Conservation (phyloP, 2,329 filamentous ascomycete species). For the Neofusicoccum sp. region DNA sequence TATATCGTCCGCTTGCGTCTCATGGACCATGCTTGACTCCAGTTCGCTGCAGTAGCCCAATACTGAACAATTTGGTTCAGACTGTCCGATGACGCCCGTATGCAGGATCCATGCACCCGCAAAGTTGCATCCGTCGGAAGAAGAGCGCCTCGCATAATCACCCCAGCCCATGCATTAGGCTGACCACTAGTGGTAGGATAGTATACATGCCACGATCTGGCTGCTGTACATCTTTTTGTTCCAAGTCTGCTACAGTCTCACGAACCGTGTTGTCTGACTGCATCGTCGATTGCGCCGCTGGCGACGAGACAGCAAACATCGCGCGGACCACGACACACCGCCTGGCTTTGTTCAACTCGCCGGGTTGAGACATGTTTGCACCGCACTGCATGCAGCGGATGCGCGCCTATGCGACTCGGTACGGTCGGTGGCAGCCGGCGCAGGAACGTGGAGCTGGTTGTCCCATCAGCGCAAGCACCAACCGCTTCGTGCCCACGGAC, state of each 20-base stretch:
- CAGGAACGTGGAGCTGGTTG: background rate
- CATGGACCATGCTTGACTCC: too few relatives aligned
- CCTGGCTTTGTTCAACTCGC: background rate
- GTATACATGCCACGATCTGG: background rate
- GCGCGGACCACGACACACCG: background rate
- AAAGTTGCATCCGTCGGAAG: background rate
- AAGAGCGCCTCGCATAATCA: background rate
- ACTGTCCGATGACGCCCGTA: background rate
- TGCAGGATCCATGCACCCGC: background rate
- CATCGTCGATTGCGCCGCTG: background rate
- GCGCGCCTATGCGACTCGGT: background rate
- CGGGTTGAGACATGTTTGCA: background rate
- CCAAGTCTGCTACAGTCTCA: conserved; percentile 2
- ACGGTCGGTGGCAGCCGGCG: background rate
- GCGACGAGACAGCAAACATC: background rate
- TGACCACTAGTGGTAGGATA: background rate
- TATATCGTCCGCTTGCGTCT: too few relatives aligned
- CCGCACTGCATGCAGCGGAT: background rate
- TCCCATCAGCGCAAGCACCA: background rate
- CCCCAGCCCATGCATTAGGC: background rate
- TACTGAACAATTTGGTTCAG: too few relatives aligned
- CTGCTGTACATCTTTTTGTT: conserved; percentile 7
- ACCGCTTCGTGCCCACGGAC: background rate
- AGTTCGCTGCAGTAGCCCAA: too few relatives aligned
- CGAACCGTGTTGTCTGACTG: background rate